These are phyloP conservation scores for Solanum paucissectum DNA, from an alignment of 257 asterid species.

Conservation along the genomic window DNA sequence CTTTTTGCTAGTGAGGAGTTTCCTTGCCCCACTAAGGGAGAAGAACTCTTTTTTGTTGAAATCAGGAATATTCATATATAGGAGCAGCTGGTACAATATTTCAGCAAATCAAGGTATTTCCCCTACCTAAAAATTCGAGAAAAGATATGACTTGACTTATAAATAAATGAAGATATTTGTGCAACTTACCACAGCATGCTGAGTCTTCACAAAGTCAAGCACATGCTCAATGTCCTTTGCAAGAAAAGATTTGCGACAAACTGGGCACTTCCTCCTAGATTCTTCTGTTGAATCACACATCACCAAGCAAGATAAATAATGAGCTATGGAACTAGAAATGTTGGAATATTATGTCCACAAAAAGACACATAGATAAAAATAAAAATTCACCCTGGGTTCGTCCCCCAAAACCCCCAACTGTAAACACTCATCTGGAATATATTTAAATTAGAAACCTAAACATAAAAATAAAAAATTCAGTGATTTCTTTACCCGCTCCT, in stretches of 20 bases:
- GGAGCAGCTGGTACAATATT: background rate
- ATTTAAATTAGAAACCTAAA: background rate
- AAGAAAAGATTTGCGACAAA: conserved; percentile 74
- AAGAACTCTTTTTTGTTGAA: background rate
- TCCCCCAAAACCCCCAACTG: background rate
- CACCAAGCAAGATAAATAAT: conserved; percentile 23
- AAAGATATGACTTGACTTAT: background rate
- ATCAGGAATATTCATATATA: background rate
- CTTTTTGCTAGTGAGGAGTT: background rate
- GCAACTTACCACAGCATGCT: background rate
- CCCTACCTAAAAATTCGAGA: background rate
- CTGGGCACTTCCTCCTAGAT: conserved; percentile 59
- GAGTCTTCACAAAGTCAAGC: conserved; percentile 60
- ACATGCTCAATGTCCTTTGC: conserved; percentile 78
- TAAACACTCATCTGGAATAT: background rate
- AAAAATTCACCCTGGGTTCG: background rate
- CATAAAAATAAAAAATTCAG: background rate
- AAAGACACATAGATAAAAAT: background rate
- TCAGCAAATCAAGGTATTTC: background rate
- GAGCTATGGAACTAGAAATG: background rate
- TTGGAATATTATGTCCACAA: background rate
- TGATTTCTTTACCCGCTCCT: background rate
- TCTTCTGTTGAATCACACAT: conserved; percentile 33
- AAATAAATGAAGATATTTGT: background rate
- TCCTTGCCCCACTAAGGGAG: background rate